Percentiles rank a stretch among this genome's conserved stretches.
Conservation (phyloP, 2,329 filamentous ascomycete genomes). For the Colletotrichum melonis region DNA sequence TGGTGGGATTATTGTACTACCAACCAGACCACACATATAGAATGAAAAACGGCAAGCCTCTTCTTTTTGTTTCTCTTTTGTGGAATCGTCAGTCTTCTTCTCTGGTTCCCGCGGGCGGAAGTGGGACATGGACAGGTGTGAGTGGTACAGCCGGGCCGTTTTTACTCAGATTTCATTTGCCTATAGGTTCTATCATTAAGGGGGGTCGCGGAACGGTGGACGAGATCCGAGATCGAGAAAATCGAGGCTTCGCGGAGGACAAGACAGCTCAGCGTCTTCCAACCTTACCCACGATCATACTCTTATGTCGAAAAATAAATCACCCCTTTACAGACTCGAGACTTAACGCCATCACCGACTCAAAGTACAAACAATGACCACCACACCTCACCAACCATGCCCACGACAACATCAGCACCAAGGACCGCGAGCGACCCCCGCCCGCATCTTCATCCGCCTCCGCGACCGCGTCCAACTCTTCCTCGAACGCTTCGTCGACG, state of each 20-base stretch:
- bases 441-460: slow-evolving; percentile 22
- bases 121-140: background rate
- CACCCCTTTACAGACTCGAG: background rate
- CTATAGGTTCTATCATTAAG: background rate
- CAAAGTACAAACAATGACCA: background rate
- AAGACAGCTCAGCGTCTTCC: background rate
- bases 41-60: slow-evolving; percentile 27
- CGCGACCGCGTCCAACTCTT: slow-evolving; percentile 29
- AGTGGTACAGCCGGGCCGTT: slow-evolving; percentile 3
- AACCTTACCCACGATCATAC: too few relatives aligned
- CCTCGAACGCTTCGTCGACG: slow-evolving; percentile 22
- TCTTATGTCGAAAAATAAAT: background rate
- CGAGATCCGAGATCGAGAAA: background rate
- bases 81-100: background rate
- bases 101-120: background rate
- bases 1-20: slow-evolving; percentile 27
- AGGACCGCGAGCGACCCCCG: slow-evolving; percentile 6
- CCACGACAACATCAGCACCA: too few relatives aligned
- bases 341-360: too few relatives aligned
- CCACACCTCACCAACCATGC: background rate
- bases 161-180: background rate
- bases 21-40: slow-evolving; percentile 31
- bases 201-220: slow-evolving; percentile 10
- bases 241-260: background rate
- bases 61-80: slow-evolving; percentile 18